A percentile compares a stretch with the other conserved stretches of the same genome.
Conservation (phyloP, 1,284 basidiomycete species). For the Xanthoconium separans region DNA sequence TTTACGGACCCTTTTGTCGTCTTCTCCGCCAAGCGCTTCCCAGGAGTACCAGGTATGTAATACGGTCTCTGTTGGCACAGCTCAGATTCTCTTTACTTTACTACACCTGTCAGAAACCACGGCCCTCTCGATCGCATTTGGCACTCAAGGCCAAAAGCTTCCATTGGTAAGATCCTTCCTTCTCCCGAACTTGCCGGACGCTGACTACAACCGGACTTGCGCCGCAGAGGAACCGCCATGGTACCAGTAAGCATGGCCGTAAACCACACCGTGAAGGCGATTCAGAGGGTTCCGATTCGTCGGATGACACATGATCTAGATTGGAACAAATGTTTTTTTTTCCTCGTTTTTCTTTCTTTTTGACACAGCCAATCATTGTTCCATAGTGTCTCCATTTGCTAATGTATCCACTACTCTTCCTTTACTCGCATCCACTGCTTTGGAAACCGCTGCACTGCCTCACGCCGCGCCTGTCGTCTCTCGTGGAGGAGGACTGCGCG, state of each 20-base stretch:
- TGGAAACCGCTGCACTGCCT: constrained; percentile 13
- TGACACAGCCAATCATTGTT: constrained; percentile 22
- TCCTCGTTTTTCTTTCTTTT: background rate
- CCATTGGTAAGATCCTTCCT: constrained; percentile 62
- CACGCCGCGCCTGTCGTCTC: constrained; percentile 30
- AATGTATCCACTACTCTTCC: constrained; percentile 27
- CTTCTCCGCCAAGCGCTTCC: constrained; percentile 89
- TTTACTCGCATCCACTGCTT: constrained; percentile 21
- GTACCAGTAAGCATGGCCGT: constrained; percentile 55
- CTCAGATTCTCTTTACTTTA: constrained; percentile 11
- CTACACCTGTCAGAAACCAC: constrained; percentile 65
- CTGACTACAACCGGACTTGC: constrained; percentile 23
- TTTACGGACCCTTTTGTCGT: constrained; percentile 90
- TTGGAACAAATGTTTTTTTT: constrained; percentile 1
- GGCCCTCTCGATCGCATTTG: constrained; percentile 86
- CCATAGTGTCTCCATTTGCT: constrained; percentile 24
- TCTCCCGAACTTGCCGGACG: constrained; percentile 23
- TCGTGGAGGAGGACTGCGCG: constrained; percentile 42
- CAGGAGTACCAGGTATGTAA: constrained; percentile 80
- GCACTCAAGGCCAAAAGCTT: constrained; percentile 88
- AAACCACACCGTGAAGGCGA: constrained; percentile 47
- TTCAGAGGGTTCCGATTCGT: constrained; percentile 49
- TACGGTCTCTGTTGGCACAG: constrained; percentile 9
- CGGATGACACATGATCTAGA: constrained; percentile 36
- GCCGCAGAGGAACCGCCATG: constrained; percentile 66